phyloP scores from a whole-genome alignment of 2,329 filamentous ascomycete genomes.

The Alternaria novae-zelandiae region DNA sequence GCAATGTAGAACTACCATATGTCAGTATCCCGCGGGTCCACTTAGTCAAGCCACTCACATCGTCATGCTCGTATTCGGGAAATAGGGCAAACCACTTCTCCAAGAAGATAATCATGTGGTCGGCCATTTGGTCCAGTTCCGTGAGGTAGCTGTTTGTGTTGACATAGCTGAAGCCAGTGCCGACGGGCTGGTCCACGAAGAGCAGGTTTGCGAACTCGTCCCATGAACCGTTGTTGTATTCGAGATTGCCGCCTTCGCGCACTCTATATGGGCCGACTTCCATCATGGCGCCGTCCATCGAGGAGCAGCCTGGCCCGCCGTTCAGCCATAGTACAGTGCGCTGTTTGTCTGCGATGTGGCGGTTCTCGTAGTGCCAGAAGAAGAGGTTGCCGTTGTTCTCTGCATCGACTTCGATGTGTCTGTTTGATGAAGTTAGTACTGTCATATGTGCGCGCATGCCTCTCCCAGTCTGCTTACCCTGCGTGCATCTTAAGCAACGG shows the following conservation, averaged over 20 bases:
- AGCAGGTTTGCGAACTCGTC: constrained; percentile 96
- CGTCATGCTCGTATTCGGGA: constrained; percentile 88
- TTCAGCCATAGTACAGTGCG: constrained; percentile 97
- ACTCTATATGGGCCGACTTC: constrained; percentile 94
- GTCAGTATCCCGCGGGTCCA: constrained; percentile 19
- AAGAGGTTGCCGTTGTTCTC: constrained; percentile 92
- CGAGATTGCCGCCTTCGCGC: constrained; percentile 72
- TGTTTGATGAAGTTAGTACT: constrained; percentile 47
- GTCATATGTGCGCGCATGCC: background rate
- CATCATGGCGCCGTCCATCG: constrained; percentile 95
- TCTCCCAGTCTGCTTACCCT: constrained; percentile 65
- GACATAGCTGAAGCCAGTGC: constrained; percentile 95
- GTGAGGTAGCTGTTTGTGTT: constrained; percentile 85
- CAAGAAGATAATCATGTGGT: constrained; percentile 85
- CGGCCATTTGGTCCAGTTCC: constrained; percentile 87
- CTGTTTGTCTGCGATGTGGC: constrained; percentile 90
- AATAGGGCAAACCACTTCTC: constrained; percentile 92
- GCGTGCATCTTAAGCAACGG: constrained; percentile 96
- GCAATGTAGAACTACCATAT: constrained; percentile 80
- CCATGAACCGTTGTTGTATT: constrained; percentile 94
- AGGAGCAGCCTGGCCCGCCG: constrained; percentile 95
- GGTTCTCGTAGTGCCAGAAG: constrained; percentile 98
- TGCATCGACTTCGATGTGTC: constrained; percentile 87
- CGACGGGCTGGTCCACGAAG: constrained; percentile 96
- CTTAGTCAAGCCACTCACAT: constrained; percentile 66